phyloP scores from a whole-genome alignment of 495 filamentous ascomycete species.

The Aspergillus diversus region DNA sequence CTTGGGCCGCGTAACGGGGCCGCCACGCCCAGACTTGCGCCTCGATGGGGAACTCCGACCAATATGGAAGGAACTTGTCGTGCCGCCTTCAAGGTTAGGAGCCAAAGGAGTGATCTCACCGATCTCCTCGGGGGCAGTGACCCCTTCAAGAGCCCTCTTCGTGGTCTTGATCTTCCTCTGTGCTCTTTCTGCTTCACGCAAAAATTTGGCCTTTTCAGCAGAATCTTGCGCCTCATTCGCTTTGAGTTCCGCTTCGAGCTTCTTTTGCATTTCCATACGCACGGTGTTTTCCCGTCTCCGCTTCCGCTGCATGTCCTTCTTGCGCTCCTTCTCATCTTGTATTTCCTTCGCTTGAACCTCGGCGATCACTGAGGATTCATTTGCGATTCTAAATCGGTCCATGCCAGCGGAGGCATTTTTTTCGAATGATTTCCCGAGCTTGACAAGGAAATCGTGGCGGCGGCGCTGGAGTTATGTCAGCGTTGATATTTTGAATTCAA shows the following conservation, averaged over 20 bases:
- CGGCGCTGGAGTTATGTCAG: slow-evolving; percentile 53
- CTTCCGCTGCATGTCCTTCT: slow-evolving; percentile 99
- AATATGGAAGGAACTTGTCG: slow-evolving; percentile 81
- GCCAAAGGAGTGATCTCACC: slow-evolving; percentile 75
- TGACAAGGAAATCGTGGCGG: slow-evolving; percentile 51
- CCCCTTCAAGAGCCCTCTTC: slow-evolving; percentile 77
- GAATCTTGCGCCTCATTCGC: slow-evolving; percentile 77
- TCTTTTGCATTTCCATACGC: slow-evolving; percentile 81
- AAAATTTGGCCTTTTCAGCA: slow-evolving; percentile 72
- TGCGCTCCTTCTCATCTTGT: slow-evolving; percentile 95
- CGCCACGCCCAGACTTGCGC: slow-evolving; percentile 65
- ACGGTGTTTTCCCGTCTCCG: slow-evolving; percentile 95
- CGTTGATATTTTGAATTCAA: not conserved
- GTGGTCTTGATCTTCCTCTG: slow-evolving; percentile 89
- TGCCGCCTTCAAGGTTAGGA: slow-evolving; percentile 84
- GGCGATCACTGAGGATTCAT: slow-evolving; percentile 72
- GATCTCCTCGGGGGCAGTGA: slow-evolving; percentile 79
- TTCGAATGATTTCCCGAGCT: slow-evolving; percentile 56
- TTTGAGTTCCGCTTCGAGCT: slow-evolving; percentile 75
- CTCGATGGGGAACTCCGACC: slow-evolving; percentile 66
- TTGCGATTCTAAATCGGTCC: slow-evolving; percentile 55
- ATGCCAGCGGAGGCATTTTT: slow-evolving; percentile 56
- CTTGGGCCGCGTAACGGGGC: slow-evolving; percentile 64
- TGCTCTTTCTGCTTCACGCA: slow-evolving; percentile 79
- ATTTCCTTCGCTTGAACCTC: slow-evolving; percentile 89